phyloP scores from a whole-genome alignment of 768 basidiomycete species.

The Suillus brevipes region DNA sequence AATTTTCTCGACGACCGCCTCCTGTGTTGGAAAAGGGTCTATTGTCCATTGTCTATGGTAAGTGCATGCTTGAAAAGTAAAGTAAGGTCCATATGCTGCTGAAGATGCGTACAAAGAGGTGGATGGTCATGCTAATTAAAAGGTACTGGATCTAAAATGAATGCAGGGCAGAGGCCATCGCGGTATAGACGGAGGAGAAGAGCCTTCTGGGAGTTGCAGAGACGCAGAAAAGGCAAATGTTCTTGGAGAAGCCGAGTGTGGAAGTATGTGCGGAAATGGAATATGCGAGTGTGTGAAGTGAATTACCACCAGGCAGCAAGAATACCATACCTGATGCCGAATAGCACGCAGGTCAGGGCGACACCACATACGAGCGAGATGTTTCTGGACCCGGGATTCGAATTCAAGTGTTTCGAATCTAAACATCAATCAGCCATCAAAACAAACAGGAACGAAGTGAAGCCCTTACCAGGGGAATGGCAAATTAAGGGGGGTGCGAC shows the following conservation, averaged over 20 bases:
- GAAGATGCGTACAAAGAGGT: neutral
- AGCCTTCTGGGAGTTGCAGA: neutral
- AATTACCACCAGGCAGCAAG: neutral
- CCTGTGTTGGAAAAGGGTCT: neutral
- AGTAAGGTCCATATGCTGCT: neutral
- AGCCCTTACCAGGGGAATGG: neutral
- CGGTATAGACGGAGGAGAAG: neutral
- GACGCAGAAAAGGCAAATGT: neutral
- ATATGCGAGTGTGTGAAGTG: neutral
- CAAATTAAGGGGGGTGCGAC: conserved; percentile 4
- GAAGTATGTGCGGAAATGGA: conserved; percentile 1
- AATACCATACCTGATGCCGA: neutral
- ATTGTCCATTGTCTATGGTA: neutral
- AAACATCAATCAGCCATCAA: neutral
- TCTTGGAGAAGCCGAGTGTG: neutral
- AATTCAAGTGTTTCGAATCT: neutral
- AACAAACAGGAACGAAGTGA: neutral
- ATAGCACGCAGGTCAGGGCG: neutral
- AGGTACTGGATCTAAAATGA: neutral
- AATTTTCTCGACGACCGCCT: neutral
- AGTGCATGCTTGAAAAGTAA: neutral
- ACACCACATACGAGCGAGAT: neutral
- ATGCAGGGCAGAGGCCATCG: neutral
- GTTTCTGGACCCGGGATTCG: neutral
- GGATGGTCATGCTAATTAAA: neutral